phyloP scores from a whole-genome alignment of 345 rosid genomes.

The Arabis hirsuta region DNA sequence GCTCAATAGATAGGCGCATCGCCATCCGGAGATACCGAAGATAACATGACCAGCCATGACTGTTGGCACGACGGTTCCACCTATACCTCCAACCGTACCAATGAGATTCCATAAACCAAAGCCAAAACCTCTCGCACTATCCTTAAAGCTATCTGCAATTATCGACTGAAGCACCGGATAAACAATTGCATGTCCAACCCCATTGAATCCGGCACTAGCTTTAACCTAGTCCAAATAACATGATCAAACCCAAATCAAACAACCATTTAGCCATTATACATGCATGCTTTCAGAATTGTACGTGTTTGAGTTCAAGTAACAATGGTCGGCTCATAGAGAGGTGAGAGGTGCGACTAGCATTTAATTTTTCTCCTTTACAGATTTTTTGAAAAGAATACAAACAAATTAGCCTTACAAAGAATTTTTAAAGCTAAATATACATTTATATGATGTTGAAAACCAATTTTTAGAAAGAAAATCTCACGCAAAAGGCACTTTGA shows the following conservation, averaged over 20 bases:
- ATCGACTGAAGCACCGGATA: conserved; percentile 93
- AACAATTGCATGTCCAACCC: conserved; percentile 88
- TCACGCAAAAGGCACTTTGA: too few relatives aligned
- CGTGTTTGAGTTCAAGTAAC: neutral
- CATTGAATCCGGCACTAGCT: conserved; percentile 82
- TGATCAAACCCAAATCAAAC: neutral
- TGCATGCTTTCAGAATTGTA: neutral
- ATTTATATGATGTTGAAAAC: neutral
- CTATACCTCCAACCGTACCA: conserved; percentile 80
- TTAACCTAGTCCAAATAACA: conserved; percentile 52
- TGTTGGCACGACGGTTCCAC: conserved; percentile 88
- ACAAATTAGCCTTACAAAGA: too few relatives aligned
- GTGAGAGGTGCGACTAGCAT: too few relatives aligned
- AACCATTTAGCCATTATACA: neutral
- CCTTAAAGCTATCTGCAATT: conserved; percentile 86
- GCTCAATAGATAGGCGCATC: conserved; percentile 83
- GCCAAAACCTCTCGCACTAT: conserved; percentile 79
- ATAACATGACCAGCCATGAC: conserved; percentile 81
- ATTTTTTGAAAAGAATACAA: too few relatives aligned
- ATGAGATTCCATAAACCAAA: conserved; percentile 81
- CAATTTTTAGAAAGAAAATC: neutral
- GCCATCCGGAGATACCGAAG: conserved; percentile 79
- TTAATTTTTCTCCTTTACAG: too few relatives aligned
- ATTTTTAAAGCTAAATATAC: too few relatives aligned
- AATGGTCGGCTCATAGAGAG: too few relatives aligned